Percentiles rank a stretch among this genome's conserved stretches.
These are phyloP conservation scores for Cydonia oblonga DNA, from an alignment of 331 rosid genomes.

Conservation along the genomic window DNA sequence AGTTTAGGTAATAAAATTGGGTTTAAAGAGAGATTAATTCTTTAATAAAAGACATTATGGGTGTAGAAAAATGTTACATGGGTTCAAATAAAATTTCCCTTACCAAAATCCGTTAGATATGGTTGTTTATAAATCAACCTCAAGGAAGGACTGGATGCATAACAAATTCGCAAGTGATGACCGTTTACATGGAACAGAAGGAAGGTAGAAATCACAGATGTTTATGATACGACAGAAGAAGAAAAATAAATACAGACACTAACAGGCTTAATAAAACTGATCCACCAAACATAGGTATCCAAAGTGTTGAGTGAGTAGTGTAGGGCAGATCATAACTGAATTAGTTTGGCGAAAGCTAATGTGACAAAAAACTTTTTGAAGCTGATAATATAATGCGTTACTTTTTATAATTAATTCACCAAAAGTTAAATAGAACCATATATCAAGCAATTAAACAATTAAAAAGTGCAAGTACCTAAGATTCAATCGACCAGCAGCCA, in stretches of 20 bases:
- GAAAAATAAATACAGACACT: too few species aligned
- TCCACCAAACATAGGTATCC: background rate
- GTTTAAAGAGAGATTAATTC: too few species aligned
- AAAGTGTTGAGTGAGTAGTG: background rate
- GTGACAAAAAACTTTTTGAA: background rate
- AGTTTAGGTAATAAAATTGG: too few species aligned
- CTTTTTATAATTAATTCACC: background rate
- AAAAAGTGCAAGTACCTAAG: background rate
- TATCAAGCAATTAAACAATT: background rate
- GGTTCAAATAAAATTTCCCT: too few species aligned
- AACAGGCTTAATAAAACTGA: background rate
- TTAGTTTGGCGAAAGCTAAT: background rate
- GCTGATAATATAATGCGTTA: background rate
- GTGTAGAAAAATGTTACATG: fast-evolving
- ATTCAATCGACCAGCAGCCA: background rate
- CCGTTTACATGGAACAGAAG: background rate
- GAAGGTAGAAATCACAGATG: background rate
- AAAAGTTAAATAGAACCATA: background rate
- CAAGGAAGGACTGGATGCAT: too few species aligned
- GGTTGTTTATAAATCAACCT: too few species aligned
- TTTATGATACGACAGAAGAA: too few species aligned
- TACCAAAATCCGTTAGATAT: too few species aligned
- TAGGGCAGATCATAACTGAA: background rate
- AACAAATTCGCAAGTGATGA: background rate
- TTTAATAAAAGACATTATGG: too few species aligned